phyloP scores from a whole-genome alignment of 179 eudicot genomes.

The Beta macrorhiza region DNA sequence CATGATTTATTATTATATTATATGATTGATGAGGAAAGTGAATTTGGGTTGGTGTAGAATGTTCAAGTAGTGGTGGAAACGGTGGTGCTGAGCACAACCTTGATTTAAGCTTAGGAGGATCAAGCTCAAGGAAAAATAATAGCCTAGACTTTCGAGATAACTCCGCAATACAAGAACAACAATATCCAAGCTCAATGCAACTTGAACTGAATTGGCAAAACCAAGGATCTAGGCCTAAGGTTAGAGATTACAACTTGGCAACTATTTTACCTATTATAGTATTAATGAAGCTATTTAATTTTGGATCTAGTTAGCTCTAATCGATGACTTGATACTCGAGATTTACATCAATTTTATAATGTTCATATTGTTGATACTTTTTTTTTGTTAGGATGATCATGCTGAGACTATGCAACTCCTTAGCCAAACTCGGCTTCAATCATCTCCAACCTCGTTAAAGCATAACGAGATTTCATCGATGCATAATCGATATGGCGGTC shows the following conservation, averaged over 20 bases:
- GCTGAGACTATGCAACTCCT: conserved; percentile 38
- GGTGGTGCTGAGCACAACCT: conserved; percentile 57
- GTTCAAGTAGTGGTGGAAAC: conserved; percentile 34
- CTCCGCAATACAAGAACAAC: conserved; percentile 20
- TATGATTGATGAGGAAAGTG: background rate
- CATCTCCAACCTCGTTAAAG: conserved; percentile 27
- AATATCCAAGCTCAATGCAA: conserved; percentile 29
- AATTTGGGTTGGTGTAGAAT: conserved; percentile 23
- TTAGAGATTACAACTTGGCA: background rate
- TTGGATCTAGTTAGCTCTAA: background rate
- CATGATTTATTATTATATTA: background rate
- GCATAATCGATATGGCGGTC: conserved; percentile 33
- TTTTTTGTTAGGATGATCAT: conserved; percentile 29
- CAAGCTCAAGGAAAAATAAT: conserved; percentile 34
- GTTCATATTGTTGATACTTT: background rate
- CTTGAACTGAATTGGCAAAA: conserved; percentile 46
- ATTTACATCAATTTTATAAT: background rate
- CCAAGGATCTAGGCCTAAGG: conserved; percentile 44
- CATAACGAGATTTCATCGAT: conserved; percentile 30
- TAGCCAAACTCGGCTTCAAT: conserved; percentile 40
- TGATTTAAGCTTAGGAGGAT: conserved; percentile 79
- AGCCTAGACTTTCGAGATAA: conserved; percentile 33
- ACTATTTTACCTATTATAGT: background rate
- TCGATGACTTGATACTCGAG: conserved; percentile 3
- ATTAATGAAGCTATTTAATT: no score